Percentiles rank a stretch among this genome's conserved stretches.
These are phyloP conservation scores for Allium fistulosum DNA, from an alignment of 106 monocot genomes.

Conservation along the genomic window DNA sequence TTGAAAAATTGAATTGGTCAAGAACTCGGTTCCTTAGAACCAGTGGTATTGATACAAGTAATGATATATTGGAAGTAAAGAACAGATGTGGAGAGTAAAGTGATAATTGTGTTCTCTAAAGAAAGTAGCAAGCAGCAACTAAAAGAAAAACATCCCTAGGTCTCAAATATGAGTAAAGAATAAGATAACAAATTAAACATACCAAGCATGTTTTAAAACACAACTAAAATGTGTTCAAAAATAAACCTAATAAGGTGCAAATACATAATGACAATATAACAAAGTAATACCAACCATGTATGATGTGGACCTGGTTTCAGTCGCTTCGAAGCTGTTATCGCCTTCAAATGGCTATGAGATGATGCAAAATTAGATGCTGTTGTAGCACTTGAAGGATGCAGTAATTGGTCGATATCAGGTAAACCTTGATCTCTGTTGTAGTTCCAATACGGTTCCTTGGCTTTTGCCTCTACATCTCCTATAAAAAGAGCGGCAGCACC, in stretches of 20 bases:
- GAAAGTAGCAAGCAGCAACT: not conserved
- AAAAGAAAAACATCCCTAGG: not conserved
- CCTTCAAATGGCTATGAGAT: conserved; percentile 68
- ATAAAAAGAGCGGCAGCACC: conserved; percentile 92
- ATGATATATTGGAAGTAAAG: too few species aligned
- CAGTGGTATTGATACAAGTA: too few species aligned
- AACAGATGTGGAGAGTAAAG: too few species aligned
- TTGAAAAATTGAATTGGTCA: too few species aligned
- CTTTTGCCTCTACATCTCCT: conserved; percentile 49
- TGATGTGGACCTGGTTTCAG: conserved; percentile 66
- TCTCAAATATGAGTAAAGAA: not conserved
- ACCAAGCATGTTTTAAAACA: not conserved
- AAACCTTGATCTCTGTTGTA: conserved; percentile 35
- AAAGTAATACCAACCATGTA: conserved; percentile 49
- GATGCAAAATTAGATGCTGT: conserved; percentile 49
- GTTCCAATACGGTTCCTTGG: conserved; percentile 36
- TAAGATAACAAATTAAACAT: not conserved
- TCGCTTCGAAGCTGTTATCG: conserved; percentile 87
- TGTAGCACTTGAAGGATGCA: conserved; percentile 60
- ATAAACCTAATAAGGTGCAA: too few species aligned
- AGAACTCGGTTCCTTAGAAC: too few species aligned
- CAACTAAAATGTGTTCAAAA: not conserved
- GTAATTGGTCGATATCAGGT: conserved; percentile 56
- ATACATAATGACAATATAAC: too few species aligned
- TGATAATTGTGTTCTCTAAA: too few species aligned